Evolutionary conservation across 805 yeast genomes (phyloP).

Genomic region (Teunomyces barrocoloradensis): DNA sequence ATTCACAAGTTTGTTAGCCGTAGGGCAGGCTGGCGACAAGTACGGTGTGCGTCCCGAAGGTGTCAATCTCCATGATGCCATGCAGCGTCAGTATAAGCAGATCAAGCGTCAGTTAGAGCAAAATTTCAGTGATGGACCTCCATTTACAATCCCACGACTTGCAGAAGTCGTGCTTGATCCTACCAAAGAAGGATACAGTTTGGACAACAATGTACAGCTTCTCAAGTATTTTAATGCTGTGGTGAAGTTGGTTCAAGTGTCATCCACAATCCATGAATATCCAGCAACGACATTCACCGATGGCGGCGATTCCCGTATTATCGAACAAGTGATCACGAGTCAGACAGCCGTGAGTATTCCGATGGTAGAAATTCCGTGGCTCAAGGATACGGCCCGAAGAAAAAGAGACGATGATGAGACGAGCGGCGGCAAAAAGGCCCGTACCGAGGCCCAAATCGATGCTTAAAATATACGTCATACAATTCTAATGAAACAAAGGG

Average conservation of each 20-base stretch:
- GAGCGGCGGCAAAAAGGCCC: background rate
- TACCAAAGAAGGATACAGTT: constrained; percentile 27
- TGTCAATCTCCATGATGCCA: constrained; percentile 7
- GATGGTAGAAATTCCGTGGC: constrained; percentile 31
- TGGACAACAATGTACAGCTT: constrained; percentile 25
- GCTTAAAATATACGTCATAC: background rate
- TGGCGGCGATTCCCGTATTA: background rate
- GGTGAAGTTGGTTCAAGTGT: constrained; percentile 27
- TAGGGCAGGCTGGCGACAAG: constrained; percentile 9
- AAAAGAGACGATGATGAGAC: constrained; percentile 7
- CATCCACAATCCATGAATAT: constrained; percentile 26
- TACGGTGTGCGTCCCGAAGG: constrained; percentile 9
- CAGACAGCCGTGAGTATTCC: constrained; percentile 14
- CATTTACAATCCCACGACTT: constrained; percentile 49
- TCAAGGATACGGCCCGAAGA: constrained; percentile 18
- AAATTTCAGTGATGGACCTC: constrained; percentile 34
- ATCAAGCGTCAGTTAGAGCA: constrained; percentile 34
- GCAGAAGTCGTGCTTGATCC: constrained; percentile 49
- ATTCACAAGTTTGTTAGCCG: constrained; percentile 6
- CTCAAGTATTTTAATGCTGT: constrained; percentile 47
- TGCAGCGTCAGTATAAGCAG: constrained; percentile 3
- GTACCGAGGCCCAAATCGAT: background rate
- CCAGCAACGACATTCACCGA: constrained; percentile 6
- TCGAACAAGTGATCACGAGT: constrained; percentile 5
- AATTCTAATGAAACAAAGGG: background rate